These are phyloP conservation scores for Chlorella sp. DNA, from an alignment of 139 green algal genomes.

Conservation along the genomic window DNA sequence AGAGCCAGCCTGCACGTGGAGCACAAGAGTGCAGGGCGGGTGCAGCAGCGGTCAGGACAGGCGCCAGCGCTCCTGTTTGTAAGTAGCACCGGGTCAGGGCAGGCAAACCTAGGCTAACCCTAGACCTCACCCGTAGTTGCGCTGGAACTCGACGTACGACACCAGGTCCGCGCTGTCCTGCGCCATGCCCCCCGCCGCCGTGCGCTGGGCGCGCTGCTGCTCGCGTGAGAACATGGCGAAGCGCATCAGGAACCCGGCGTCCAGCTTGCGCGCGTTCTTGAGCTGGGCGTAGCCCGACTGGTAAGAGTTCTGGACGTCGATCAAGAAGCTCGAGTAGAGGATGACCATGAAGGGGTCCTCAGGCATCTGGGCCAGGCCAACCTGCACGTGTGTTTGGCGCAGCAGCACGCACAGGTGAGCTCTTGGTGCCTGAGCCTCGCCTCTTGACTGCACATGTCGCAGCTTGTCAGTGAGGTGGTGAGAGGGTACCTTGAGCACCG, in stretches of 20 bases:
- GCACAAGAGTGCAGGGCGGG: no score
- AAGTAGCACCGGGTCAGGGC: no score
- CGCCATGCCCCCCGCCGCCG: neutral
- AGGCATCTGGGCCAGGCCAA: slow-evolving; percentile 20
- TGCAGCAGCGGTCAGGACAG: no score
- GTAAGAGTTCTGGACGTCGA: slow-evolving; percentile 20
- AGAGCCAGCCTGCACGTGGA: slow-evolving; percentile 2
- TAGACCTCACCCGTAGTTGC: slow-evolving; percentile 35
- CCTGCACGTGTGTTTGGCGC: no score
- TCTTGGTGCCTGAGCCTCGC: no score
- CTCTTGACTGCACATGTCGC: no score
- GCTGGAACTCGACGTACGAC: slow-evolving; percentile 42
- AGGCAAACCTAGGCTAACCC: no score
- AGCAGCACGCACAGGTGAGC: neutral
- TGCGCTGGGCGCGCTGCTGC: slow-evolving; percentile 36
- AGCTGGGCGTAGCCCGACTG: slow-evolving; percentile 7
- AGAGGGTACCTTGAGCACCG: slow-evolving; percentile 40
- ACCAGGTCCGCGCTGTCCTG: slow-evolving; percentile 35
- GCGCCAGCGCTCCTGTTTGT: no score
- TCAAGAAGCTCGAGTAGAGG: slow-evolving; percentile 37
- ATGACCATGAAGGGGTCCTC: slow-evolving; percentile 31
- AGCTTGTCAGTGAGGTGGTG: no score
- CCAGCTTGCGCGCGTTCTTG: slow-evolving; percentile 8
- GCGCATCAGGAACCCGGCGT: slow-evolving; percentile 17
- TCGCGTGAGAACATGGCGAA: slow-evolving; percentile 37